Evolutionary conservation across 2,329 filamentous ascomycete genomes (phyloP), one percentile per base, ranked within the genome.

Genomic region (Chaetomium olivaceum): DNA sequence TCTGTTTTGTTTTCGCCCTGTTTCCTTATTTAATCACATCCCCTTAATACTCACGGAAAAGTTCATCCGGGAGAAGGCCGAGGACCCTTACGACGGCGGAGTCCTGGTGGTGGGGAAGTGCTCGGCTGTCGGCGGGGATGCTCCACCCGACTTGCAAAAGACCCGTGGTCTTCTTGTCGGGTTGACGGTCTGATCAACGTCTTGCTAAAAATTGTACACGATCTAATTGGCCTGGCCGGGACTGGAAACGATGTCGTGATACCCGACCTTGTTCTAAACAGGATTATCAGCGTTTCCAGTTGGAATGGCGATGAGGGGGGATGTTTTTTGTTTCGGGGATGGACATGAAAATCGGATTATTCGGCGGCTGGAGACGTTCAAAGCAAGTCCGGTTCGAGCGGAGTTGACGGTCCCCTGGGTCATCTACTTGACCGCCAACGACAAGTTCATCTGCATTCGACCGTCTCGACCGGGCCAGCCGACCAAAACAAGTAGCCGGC

Each of bases 21-120:
- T 77, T 74, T 76, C 76, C 76, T 67, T 68, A 71, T 77, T 80
- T 81, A 81, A 81, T 81, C 76, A 76, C 73, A 75, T 70, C 73
- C 75, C 77, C 73, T 74, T 81, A 81, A 81, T 81, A 74, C 71
- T 75, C 75, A 70, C 75, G 73, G 73, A 69, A 73, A 76, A 73
- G 73, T 73, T 66, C 68, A 70, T 71, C 69, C 68, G 63, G 69
- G 68, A 64, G 72, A 70, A 70, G 68, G 65, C 68, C 68, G 62
- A 71, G 68, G 63, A 68, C 57, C 63, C 63, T 66, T 63, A 58
- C 59, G 61, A 68, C 61, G 68, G 67, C 52, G 69, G 56, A 65
- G 52, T 69, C 62, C 61, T 67, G 64, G 63, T 61, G 46, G 50
- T 54, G 65, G 65, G 46, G 65, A 67, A 68, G 65, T 68, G 67